Evolutionary conservation across 2,329 filamentous ascomycete species (phyloP).

Genomic region (Pochonia chlamydosporia): DNA sequence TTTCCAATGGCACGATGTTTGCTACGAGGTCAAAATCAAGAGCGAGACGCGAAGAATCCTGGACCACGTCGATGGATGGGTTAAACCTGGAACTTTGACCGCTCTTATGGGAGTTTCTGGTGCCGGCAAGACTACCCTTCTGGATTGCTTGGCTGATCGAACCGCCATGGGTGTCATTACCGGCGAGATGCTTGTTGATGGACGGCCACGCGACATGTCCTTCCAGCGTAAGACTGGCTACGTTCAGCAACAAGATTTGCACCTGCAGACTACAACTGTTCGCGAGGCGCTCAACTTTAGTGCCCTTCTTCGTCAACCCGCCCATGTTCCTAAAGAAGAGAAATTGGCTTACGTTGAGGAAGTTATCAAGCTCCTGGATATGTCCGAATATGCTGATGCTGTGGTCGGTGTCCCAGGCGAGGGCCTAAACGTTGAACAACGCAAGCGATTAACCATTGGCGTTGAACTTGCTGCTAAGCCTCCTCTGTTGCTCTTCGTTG

Average conservation of each 20-base stretch:
- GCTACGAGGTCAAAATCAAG: constrained; percentile 75
- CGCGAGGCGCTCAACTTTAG: constrained; percentile 84
- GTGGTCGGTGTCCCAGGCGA: constrained; percentile 87
- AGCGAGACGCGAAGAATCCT: constrained; percentile 67
- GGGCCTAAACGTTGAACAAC: constrained; percentile 68
- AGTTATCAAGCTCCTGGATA: constrained; percentile 84
- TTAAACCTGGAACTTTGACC: constrained; percentile 85
- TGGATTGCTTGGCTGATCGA: constrained; percentile 80
- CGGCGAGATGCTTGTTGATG: constrained; percentile 70
- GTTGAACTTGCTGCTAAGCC: constrained; percentile 95
- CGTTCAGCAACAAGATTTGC: constrained; percentile 88
- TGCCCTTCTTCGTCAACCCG: constrained; percentile 78
- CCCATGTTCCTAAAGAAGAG: constrained; percentile 63
- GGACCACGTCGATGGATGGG: constrained; percentile 85
- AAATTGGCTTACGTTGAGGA: constrained; percentile 86
- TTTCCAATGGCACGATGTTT: constrained; percentile 82
- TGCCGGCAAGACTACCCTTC: constrained; percentile 88
- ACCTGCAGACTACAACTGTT: constrained; percentile 77
- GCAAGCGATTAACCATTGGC: constrained; percentile 81
- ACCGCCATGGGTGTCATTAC: constrained; percentile 84
- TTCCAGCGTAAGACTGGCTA: constrained; percentile 93
- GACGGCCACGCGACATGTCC: constrained; percentile 63
- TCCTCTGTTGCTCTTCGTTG: constrained; percentile 81
- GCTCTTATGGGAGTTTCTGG: constrained; percentile 89
- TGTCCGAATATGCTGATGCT: constrained; percentile 85